Conservation (phyloP, 805 yeast species). For the Candida patagonica region DNA sequence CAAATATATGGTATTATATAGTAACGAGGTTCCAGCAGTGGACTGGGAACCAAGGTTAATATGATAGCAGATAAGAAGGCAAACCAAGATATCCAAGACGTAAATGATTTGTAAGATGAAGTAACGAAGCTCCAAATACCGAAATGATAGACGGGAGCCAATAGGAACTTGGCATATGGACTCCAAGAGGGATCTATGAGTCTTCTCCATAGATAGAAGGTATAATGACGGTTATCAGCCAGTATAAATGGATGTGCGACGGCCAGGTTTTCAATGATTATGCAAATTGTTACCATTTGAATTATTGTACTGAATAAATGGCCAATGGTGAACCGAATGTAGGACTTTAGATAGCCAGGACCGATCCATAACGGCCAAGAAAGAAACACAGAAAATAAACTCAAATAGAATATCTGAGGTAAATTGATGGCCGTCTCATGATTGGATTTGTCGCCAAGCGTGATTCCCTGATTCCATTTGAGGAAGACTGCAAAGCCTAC, state of each 20-base stretch:
- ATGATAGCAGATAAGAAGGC: slow-evolving; percentile 36
- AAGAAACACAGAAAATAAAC: slow-evolving; percentile 51
- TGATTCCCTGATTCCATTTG: slow-evolving; percentile 65
- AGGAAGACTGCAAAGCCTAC: slow-evolving; percentile 49
- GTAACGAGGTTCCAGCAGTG: slow-evolving; percentile 89
- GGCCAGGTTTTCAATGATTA: slow-evolving; percentile 32
- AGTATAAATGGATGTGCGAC: slow-evolving; percentile 80
- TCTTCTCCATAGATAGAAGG: slow-evolving; percentile 74
- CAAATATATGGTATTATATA: slow-evolving; percentile 72
- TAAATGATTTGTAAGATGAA: slow-evolving; percentile 20
- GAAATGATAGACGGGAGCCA: slow-evolving; percentile 68
- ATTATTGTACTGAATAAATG: no score
- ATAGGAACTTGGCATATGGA: slow-evolving; percentile 33
- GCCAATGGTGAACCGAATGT: no score
- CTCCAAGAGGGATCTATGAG: slow-evolving; percentile 39
- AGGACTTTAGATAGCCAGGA: slow-evolving; percentile 30
- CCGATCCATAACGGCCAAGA: slow-evolving; percentile 71
- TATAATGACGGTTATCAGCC: slow-evolving; percentile 90
- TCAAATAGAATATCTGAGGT: slow-evolving; percentile 76
- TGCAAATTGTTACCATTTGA: neutral
- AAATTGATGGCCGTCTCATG: slow-evolving; percentile 64
- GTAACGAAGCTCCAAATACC: slow-evolving; percentile 23
- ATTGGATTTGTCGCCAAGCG: slow-evolving; percentile 86
- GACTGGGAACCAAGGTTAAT: slow-evolving; percentile 74
- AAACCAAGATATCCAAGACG: slow-evolving; percentile 23